These are phyloP conservation scores for Adansonia rubrostipa DNA, from an alignment of 441 rosid genomes.

Conservation along the genomic window DNA sequence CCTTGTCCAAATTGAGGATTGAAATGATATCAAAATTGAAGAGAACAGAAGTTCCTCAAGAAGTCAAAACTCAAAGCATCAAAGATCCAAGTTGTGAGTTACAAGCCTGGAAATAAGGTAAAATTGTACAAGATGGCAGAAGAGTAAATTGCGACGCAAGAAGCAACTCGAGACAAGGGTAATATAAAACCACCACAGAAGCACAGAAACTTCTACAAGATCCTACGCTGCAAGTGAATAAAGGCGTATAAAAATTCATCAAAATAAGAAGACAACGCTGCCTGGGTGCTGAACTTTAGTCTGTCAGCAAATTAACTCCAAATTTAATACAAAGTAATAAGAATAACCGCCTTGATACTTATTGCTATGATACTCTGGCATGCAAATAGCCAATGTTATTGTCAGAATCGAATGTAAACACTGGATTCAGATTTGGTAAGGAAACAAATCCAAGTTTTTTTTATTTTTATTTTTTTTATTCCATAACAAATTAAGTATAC, in stretches of 20 bases:
- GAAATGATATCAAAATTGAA: neutral
- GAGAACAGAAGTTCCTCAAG: neutral
- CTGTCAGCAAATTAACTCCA: neutral
- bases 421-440: neutral
- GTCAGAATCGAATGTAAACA: neutral
- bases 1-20: neutral
- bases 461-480: too few relatives aligned
- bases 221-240: too few relatives aligned
- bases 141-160: neutral
- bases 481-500: too few relatives aligned
- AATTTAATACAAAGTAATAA: neutral
- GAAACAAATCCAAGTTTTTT: too few relatives aligned
- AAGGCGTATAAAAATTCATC: neutral
- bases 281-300: neutral
- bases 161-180: neutral
- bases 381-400: neutral
- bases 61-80: constrained; percentile 4
- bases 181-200: too few relatives aligned
- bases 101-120: neutral
- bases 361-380: neutral
- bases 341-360: neutral
- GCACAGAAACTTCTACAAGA: too few relatives aligned
- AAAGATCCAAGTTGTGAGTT: neutral
- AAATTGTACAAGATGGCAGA: neutral
- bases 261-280: neutral